Base-by-base conservation (phyloP, 2,329 filamentous ascomycete species). In the Cladobotryum mycophilum region DNA sequence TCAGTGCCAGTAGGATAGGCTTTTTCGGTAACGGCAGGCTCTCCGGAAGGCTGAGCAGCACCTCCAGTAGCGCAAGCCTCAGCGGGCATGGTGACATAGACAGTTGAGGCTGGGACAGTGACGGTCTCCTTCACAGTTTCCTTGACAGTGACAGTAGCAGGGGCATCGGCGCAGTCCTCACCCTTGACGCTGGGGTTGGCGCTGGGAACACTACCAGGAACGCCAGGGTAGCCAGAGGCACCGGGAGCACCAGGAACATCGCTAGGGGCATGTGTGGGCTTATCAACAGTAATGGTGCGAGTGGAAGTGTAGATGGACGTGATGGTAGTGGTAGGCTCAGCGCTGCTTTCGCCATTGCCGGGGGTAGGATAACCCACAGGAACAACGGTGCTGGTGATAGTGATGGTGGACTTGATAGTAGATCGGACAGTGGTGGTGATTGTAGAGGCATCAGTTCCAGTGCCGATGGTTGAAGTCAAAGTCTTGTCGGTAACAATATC, bases 371-470 rank as follows among this genome's bases (percentile, higher is more conserved):
- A 15, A 53, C 56, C 56, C 52, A 53, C 55, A 40, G 38, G 44
- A 42, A 47, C 49, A 42, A 49, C 47, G 34, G 53, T 49, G 59
- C 58, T 56, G 22, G 61, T 58, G 49, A 67, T 58, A 18, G 63
- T 66, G 49, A 67, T 48, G 54, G 72, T 72, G 58, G 67, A 61
- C 60, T 70, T 58, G 56, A 70, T 61, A 53, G 72, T 75, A 53
- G 69, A 65, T 47, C 64, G 72, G 53, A 78, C 62, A 51, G 72
- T 69, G 60, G 72, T 74, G 55, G 64, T 67, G 68, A 73, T 55
- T 61, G 72, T 47, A 22, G 58, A 59, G 52, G 61, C 60, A 9
- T 53, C 55, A n/a, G 56, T 56, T 42, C 64, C 65, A 37, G 57
- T 62, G 53, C 68, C 67, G 20, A 67, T 53, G 42, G 65, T 70